Conservation (phyloP, 768 basidiomycete genomes). For the Inosperma sp. region DNA sequence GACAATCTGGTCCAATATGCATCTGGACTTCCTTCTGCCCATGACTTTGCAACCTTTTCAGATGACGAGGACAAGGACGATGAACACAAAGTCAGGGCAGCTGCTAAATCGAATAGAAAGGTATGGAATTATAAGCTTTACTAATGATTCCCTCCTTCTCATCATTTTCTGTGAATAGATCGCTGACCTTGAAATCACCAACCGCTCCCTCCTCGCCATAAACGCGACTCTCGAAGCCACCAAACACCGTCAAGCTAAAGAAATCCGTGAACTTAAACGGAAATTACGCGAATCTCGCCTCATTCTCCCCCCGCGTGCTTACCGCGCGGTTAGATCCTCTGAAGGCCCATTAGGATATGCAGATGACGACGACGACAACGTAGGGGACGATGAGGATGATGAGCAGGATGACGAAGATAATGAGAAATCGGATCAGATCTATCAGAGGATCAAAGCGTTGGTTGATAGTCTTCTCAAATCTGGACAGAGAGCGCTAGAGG, state of each 20-base stretch:
- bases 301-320: slow-evolving; percentile 65
- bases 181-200: slow-evolving; percentile 88
- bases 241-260: slow-evolving; percentile 75
- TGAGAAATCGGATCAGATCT: slow-evolving; percentile 51
- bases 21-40: slow-evolving; percentile 27
- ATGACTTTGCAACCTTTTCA: slow-evolving; percentile 28
- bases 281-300: slow-evolving; percentile 80
- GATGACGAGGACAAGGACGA: slow-evolving; percentile 33
- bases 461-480: slow-evolving; percentile 58
- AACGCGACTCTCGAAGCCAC: slow-evolving; percentile 77
- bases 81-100: slow-evolving; percentile 56
- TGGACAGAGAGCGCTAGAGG: slow-evolving; percentile 60
- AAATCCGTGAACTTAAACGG: slow-evolving; percentile 80
- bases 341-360: slow-evolving; percentile 39
- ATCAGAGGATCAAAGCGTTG: slow-evolving; percentile 57
- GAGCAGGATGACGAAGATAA: slow-evolving; percentile 39
- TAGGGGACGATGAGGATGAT: slow-evolving; percentile 43
- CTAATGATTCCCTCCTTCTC: not conserved
- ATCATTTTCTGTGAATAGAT: slow-evolving; percentile 49
- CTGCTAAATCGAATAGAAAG: slow-evolving; percentile 86
- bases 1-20: slow-evolving; percentile 40
- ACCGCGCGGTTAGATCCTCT: slow-evolving; percentile 51
- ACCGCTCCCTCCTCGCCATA: slow-evolving; percentile 78
- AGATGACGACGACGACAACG: too few species aligned
- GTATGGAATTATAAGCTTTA: slow-evolving; percentile 34